Base-by-base conservation (phyloP, 805 yeast species). In the Jamesozyma jinghongensis region DNA sequence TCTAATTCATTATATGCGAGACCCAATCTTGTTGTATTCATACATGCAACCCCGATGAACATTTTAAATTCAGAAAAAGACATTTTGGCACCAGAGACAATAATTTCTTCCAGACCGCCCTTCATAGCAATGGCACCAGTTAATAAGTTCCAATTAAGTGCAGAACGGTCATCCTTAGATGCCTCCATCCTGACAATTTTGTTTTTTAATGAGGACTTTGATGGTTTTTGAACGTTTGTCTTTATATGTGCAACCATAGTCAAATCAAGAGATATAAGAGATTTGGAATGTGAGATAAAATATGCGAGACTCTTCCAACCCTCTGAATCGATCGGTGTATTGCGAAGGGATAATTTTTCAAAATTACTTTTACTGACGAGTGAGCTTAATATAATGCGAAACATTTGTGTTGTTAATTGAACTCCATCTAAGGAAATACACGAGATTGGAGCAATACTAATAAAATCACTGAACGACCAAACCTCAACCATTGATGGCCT, bases 401-500 rank as follows among this genome's bases (percentile, higher is more conserved):
- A 68, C 85, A 87, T 90, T 38, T 81, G 88, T 19, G 70, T 69
- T 1, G 92, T 75, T 29, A 90, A 60, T 10, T 71, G 64, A 22
- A 84, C 88, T 40, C 94, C 90, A 63, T 88, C 97, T 27, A 90
- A 64, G 0, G 85, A 75, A 5, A 88, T 59, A 57, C 87, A 79
- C 17, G 79, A 68, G 5, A 88, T 73, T 0, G 96, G 95, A 0
- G 94, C 92, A 40, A 86, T 77, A 37, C 95, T 70, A 20, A 88
- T 64, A 51, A 88, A 90, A 59, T 88, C 97, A 13, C 94, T 76
- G 54, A 88, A 85, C 0, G 96, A 78, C 50, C 84, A 74, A 22
- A 88, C 74, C 61, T 88, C 97, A 37, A 88, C 80, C 70, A 84
- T 66, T 0, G 96, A 84, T 0, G 97, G 97, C 39, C 77, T 70